Evolutionary conservation across 169 alveolate species (phyloP).

Genomic region (Plasmodium vivax): DNA sequence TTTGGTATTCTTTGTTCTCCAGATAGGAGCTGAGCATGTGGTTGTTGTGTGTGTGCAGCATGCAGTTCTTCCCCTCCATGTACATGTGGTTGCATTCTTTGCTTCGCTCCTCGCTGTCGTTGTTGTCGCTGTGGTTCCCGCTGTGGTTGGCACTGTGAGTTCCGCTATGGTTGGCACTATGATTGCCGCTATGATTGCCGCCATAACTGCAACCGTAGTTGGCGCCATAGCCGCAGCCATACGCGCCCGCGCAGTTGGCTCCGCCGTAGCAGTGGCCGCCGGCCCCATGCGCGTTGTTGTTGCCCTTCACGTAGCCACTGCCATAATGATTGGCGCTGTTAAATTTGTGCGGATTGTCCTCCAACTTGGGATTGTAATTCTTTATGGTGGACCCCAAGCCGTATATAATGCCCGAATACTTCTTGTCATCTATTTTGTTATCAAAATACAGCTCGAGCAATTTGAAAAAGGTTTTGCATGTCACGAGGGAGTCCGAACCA

Average conservation of each 20-base stretch:
- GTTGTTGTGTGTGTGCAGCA: conserved; percentile 12
- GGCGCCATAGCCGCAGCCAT: background rate
- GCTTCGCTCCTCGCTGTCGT: background rate
- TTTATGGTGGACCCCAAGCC: conserved; percentile 87
- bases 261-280: background rate
- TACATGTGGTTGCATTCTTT: background rate
- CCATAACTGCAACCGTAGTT: background rate
- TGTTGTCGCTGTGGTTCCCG: background rate
- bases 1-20: conserved; percentile 27
- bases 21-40: background rate
- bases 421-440: conserved; percentile 87
- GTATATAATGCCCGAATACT: conserved; percentile 87
- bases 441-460: conserved; percentile 89
- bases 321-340: background rate
- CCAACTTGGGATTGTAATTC: conserved; percentile 62
- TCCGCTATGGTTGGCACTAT: background rate
- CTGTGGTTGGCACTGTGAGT: background rate
- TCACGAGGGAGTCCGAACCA: conserved; percentile 97
- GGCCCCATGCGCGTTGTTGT: background rate
- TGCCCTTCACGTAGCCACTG: conserved; percentile 2
- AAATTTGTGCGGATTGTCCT: conserved; percentile 12
- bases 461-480: conserved; percentile 95
- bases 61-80: conserved; percentile 12
- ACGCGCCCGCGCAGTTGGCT: background rate
- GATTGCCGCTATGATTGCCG: background rate